Conservation (phyloP, 1,284 basidiomycete species). For the Cystobasidiaceae sp. region DNA sequence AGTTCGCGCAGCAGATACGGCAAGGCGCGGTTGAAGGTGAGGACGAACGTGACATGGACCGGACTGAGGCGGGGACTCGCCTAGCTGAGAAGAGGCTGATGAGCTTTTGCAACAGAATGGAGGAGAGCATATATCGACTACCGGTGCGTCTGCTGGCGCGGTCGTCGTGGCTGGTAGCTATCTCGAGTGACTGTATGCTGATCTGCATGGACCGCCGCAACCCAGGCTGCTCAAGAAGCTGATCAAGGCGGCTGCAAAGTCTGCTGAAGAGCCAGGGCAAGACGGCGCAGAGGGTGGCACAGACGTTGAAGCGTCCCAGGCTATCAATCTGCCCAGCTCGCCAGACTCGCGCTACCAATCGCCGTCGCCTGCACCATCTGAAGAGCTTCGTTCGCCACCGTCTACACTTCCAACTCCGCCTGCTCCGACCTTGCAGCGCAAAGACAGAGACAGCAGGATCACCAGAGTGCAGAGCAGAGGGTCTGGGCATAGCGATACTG, state of each 20-base stretch:
- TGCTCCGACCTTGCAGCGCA: not conserved
- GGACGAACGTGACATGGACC: not conserved
- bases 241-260: conserved; percentile 43
- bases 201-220: not conserved
- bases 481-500: conserved; percentile 17
- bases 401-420: not conserved
- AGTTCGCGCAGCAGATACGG: conserved; percentile 30
- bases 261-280: not conserved
- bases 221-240: conserved; percentile 45
- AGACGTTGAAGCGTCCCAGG: conserved; percentile 1
- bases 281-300: not conserved
- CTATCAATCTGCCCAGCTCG: conserved; percentile 7
- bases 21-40: conserved; percentile 29
- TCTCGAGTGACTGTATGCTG: not conserved
- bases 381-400: not conserved
- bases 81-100: not conserved
- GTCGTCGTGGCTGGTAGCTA: not conserved
- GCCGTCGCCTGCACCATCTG: not conserved
- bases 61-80: not conserved
- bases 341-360: not conserved
- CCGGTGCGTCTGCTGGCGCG: not conserved
- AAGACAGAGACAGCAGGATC: not conserved
- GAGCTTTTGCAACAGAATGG: conserved; percentile 40
- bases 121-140: conserved; percentile 46
- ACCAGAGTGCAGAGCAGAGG: conserved; percentile 14